Evolutionary conservation across 169 alveolate genomes (phyloP).

Genomic region (Cryptosporidium felis): DNA sequence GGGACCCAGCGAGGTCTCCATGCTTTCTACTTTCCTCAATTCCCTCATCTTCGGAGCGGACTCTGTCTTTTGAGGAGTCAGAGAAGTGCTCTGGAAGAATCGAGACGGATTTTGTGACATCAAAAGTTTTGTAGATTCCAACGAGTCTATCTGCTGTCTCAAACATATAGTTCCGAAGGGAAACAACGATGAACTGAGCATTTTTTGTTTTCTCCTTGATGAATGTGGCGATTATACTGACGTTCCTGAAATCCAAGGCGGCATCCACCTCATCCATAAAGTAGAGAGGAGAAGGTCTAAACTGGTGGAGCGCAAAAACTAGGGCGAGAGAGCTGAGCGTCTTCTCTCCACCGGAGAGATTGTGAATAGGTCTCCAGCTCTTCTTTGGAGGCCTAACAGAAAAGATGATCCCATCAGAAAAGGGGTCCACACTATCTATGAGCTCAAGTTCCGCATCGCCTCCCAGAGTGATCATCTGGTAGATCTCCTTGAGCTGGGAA

Average conservation of each 20-base stretch:
- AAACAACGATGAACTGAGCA: conserved; percentile 97
- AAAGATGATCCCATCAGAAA: conserved; percentile 96
- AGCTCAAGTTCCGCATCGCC: conserved; percentile 99
- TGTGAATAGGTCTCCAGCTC: conserved; percentile 96
- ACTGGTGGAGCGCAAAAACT: conserved; percentile 98
- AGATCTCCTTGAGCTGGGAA: conserved; percentile 86
- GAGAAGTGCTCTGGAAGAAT: conserved; percentile 80
- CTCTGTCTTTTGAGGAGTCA: no score
- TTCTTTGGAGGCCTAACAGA: conserved; percentile 97
- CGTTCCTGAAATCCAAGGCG: conserved; percentile 98
- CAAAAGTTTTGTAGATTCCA: conserved; percentile 92
- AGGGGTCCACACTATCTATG: conserved; percentile 95
- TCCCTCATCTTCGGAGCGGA: no score
- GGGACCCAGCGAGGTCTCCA: no score
- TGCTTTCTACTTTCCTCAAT: no score
- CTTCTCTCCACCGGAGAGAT: conserved; percentile 98
- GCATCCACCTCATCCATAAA: conserved; percentile 99
- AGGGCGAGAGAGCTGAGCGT: conserved; percentile 95
- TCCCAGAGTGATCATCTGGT: conserved; percentile 90
- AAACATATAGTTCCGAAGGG: conserved; percentile 95
- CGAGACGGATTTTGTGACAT: conserved; percentile 88
- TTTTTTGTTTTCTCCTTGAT: conserved; percentile 91
- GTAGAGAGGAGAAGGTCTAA: conserved; percentile 97
- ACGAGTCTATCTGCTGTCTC: conserved; percentile 92
- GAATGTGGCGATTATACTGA: conserved; percentile 89